phyloP scores from a whole-genome alignment of 495 filamentous ascomycete species.

The Parathielavia appendiculata region DNA sequence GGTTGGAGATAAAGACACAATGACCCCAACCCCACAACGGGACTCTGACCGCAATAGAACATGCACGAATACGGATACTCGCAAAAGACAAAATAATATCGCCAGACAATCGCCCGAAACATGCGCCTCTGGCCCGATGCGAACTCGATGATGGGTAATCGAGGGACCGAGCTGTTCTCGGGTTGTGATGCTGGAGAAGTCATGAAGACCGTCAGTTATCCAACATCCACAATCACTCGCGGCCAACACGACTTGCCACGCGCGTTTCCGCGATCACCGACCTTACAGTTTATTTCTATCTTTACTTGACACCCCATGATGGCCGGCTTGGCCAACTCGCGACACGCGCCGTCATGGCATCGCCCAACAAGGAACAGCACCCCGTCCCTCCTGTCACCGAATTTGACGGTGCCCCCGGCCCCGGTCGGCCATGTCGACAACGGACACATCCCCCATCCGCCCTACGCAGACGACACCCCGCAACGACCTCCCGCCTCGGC shows the following conservation, averaged over 20 bases:
- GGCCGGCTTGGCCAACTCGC: slow-evolving; percentile 23
- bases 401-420: slow-evolving; percentile 7
- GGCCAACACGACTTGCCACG: too few species aligned
- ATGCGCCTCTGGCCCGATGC: too few species aligned
- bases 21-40: too few species aligned
- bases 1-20: too few species aligned
- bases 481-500: slow-evolving; percentile 30
- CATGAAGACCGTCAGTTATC: not conserved
- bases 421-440: not conserved
- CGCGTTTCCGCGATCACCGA: not conserved
- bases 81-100: too few species aligned
- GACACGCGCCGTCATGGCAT: slow-evolving; percentile 17
- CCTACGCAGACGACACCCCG: not conserved
- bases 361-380: slow-evolving; percentile 1
- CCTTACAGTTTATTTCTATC: not conserved
- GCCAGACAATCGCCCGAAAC: too few species aligned
- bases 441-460: not conserved
- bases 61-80: too few species aligned
- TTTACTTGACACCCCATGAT: not conserved
- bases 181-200: slow-evolving; percentile 48
- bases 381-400: not conserved
- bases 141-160: too few species aligned
- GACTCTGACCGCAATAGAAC: too few species aligned
- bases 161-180: slow-evolving; percentile 53
- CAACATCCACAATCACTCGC: too few species aligned